Base-by-base conservation (phyloP, 2,329 filamentous ascomycete species). In the Penicillium concentricum region DNA sequence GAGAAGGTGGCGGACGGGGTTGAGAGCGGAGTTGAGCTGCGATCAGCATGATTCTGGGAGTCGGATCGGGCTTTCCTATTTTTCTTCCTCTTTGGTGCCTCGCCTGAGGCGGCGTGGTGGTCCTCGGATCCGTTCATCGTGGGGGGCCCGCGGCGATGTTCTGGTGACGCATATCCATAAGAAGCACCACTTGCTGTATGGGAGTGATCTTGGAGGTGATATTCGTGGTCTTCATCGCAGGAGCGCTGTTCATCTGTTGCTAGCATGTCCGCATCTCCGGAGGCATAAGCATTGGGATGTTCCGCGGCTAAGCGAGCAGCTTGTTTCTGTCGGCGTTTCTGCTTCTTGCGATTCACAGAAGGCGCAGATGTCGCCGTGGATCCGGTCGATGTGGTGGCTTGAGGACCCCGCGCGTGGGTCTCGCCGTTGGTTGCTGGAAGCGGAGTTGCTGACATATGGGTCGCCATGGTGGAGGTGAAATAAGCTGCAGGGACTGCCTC, bases 271-370 rank as follows among this genome's bases (percentile, higher is more conserved):
- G 55, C 47, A 47, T 69, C 65, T 34, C 59, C 60, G 28, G 64
- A 58, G 32, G 57, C 51, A 52, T 69, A 65, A 38, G 67, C 65
- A 56, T 70, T 73, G 32, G 67, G 76, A 63, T 79, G 78, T 32
- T 81, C 81, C 43, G 82, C 85, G 30, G 84, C 84, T 70, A 88
- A 85, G 59, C 87, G 88, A 32, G 90, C 89, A 34, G 89, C 89
- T 76, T 85, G 81, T 74, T 97, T 97, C 71, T 90, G 88, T 64
- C 92, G 85, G 65, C 92, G 86, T 81, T 96, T 97, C 75, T 94
- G 90, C 81, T 97, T 97, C 82, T 97, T 97, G 71, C 90, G 87
- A 77, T 96, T 97, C 50, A 92, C 88, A 9, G 50, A 49, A 5
- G 62, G 51, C 22, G 48, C 42, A 37, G 61, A 38, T 57, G 51